Evolutionary conservation across 2,329 filamentous ascomycete genomes (phyloP).

Genomic region (Aspergillus pseudoterreus): DNA sequence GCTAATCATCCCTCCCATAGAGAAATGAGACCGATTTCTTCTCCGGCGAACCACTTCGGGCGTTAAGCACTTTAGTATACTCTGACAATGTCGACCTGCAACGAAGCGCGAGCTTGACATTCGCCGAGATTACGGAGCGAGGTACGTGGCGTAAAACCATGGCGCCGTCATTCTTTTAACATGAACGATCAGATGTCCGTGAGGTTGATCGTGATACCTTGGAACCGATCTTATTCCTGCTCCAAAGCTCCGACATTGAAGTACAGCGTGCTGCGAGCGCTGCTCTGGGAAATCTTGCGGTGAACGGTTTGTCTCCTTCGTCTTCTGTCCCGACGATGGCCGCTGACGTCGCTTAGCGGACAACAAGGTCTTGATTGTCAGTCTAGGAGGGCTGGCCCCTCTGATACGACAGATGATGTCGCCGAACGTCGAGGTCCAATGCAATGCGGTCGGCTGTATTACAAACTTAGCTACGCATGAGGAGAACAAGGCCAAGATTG

Average conservation of each 20-base stretch:
- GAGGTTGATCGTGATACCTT: slow-evolving; percentile 94
- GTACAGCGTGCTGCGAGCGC: slow-evolving; percentile 96
- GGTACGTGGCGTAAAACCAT: slow-evolving; percentile 50
- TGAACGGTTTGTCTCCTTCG: slow-evolving; percentile 67
- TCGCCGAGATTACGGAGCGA: slow-evolving; percentile 97
- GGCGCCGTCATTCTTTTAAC: slow-evolving; percentile 1
- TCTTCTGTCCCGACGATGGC: slow-evolving; percentile 13
- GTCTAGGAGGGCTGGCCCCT: slow-evolving; percentile 82
- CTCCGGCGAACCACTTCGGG: slow-evolving; percentile 86
- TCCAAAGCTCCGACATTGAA: slow-evolving; percentile 94
- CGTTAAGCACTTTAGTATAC: slow-evolving; percentile 92
- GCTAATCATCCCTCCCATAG: slow-evolving; percentile 48
- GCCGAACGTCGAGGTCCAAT: slow-evolving; percentile 95
- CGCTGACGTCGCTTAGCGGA: slow-evolving; percentile 66
- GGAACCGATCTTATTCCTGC: slow-evolving; percentile 89
- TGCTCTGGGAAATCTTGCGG: slow-evolving; percentile 89
- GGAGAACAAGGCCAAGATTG: slow-evolving; percentile 99
- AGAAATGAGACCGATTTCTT: slow-evolving; percentile 98
- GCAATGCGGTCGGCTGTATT: slow-evolving; percentile 98
- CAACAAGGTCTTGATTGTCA: slow-evolving; percentile 96
- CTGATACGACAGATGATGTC: slow-evolving; percentile 98
- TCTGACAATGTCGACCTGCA: slow-evolving; percentile 98
- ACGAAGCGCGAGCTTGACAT: slow-evolving; percentile 93
- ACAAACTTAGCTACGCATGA: slow-evolving; percentile 97
- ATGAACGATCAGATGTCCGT: slow-evolving; percentile 70